Evolutionary conservation across 495 filamentous ascomycete species (phyloP), one percentile per base, ranked within the genome.

Genomic region (Bacidia rubella): DNA sequence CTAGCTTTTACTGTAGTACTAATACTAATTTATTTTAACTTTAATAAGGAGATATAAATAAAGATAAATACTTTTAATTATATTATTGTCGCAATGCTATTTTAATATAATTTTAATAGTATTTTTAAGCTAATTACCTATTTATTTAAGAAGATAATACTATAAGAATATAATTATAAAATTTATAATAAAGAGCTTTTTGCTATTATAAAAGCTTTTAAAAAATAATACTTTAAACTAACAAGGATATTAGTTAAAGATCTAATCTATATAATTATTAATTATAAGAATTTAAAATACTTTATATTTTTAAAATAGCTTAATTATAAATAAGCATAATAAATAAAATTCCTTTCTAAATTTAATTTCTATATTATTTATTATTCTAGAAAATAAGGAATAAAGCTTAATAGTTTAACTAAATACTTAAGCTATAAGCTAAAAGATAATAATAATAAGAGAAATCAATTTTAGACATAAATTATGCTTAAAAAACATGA

Each of bases 301-400:
- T 48, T 48, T 44, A 44, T 44, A 19, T 44, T 44, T 19, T 19
- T 19, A 9, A 44, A 44, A 22, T 25, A 25, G 19, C 19, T 49
- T 9, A 27, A 29, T 49, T 49, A 25, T 35, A 35, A 35, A 15
- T 35, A 35, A 35, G 29, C 15, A 35, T 7, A 35, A 25, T 48
- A 48, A 26, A 26, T 26, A 23, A 48, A 48, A 48, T 23, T 23
- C 22, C 17, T 27, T 23, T 23, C 10, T 23, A 26, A 48, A 48
- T 48, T 48, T 22, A 23, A 27, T 10, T 23, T 23, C 25, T 27
- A 48, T n/a, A 48, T 48, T 48, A 48, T 23, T 25, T 23, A 48
- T 48, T 48, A 48, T 7, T n/a, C 25, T 23, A 26, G 25, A 25
- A 48, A 48, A 48, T 48, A 48, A 22, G 17, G 9, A 22, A 23